Percentiles rank a stretch among this genome's conserved stretches.
phyloP scores from a whole-genome alignment of 805 yeast genomes.

The Candida tibetensis region DNA sequence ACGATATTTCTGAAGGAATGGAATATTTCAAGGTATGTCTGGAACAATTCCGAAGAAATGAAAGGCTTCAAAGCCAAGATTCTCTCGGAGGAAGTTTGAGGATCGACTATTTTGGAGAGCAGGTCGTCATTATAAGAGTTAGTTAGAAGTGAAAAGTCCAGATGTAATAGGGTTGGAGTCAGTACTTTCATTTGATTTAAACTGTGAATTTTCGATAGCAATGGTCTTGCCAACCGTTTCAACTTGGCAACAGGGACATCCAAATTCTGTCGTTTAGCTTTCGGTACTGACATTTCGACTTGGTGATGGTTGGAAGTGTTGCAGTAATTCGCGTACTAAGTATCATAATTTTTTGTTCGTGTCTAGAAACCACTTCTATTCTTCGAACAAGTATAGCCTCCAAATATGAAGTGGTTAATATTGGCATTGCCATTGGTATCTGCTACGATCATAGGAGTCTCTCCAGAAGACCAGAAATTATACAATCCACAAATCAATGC shows the following conservation, averaged over 20 bases:
- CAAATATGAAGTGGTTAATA: no score
- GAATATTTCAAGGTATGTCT: slow-evolving; percentile 31
- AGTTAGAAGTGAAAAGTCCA: neutral
- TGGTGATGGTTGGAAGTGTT: no score
- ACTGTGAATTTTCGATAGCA: slow-evolving; percentile 33
- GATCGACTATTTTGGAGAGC: slow-evolving; percentile 5
- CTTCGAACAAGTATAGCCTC: no score
- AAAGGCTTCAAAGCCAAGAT: slow-evolving; percentile 23
- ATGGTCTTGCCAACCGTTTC: slow-evolving; percentile 36
- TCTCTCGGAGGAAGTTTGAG: slow-evolving; percentile 20
- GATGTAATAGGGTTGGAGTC: neutral
- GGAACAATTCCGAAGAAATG: slow-evolving; percentile 26
- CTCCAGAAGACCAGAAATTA: slow-evolving; percentile 23
- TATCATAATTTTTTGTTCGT: no score
- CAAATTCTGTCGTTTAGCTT: no score
- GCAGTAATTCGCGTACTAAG: no score
- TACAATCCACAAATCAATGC: slow-evolving; percentile 49
- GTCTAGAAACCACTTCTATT: no score
- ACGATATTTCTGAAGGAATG: slow-evolving; percentile 27
- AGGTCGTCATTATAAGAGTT: neutral
- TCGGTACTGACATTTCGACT: no score
- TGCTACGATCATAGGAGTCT: slow-evolving; percentile 6
- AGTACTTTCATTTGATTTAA: slow-evolving; percentile 24
- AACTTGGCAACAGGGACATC: slow-evolving; percentile 19
- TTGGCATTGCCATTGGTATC: neutral